Evolutionary conservation across 2,329 filamentous ascomycete species (phyloP).

Genomic region (Alternaria sp.): DNA sequence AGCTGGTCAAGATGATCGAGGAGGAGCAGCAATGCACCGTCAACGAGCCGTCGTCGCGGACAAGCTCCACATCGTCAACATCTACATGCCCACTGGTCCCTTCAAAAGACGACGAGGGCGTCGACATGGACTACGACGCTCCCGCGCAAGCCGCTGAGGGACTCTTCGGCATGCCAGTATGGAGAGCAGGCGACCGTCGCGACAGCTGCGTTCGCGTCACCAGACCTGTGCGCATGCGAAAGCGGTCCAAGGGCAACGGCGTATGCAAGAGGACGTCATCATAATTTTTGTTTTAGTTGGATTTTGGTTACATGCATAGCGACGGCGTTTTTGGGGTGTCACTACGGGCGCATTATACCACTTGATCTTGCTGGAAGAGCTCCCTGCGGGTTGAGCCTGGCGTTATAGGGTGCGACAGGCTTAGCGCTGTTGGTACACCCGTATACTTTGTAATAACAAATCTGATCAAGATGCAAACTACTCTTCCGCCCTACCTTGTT

Average conservation of each 20-base stretch:
- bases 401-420: constrained; percentile 25
- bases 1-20: constrained; percentile 54
- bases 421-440: constrained; percentile 18
- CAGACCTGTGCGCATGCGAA: constrained; percentile 46
- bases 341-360: constrained; percentile 38
- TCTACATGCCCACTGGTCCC: constrained; percentile 9
- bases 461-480: constrained; percentile 13
- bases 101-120: constrained; percentile 43
- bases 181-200: constrained; percentile 37
- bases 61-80: constrained; percentile 16
- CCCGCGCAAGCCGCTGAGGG: constrained; percentile 23
- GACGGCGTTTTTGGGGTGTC: constrained; percentile 38
- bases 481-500: background rate
- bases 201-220: constrained; percentile 37
- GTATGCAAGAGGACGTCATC: constrained; percentile 31
- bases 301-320: constrained; percentile 37
- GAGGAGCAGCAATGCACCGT: constrained; percentile 54
- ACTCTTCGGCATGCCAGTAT: constrained; percentile 30
- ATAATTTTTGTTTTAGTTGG: constrained; percentile 14
- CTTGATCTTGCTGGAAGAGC: constrained; percentile 27
- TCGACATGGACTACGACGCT: constrained; percentile 42
- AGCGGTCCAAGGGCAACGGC: constrained; percentile 28
- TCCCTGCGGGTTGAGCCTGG: constrained; percentile 49
- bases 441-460: constrained; percentile 25
- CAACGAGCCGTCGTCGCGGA: constrained; percentile 28